These are phyloP conservation scores for Escovopsis weberi DNA, from an alignment of 2,329 filamentous ascomycete genomes.

Conservation along the genomic window DNA sequence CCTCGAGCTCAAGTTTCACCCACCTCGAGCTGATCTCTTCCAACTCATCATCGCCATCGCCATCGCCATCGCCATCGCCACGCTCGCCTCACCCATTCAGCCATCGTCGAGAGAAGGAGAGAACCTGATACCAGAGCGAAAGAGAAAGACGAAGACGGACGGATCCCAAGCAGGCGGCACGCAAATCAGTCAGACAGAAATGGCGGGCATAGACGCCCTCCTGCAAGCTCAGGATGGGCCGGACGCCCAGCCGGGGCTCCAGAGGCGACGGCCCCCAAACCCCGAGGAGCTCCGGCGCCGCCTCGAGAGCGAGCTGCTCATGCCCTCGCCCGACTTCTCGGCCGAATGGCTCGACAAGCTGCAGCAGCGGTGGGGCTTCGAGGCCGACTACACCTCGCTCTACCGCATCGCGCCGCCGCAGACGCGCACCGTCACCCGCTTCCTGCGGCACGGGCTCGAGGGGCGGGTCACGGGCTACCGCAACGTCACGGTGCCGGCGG, in stretches of 20 bases:
- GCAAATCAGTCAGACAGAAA: not conserved
- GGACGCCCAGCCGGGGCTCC: slow-evolving; percentile 4
- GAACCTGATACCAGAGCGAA: too few species aligned
- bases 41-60: not conserved
- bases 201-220: slow-evolving; percentile 22
- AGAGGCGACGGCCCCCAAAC: slow-evolving; percentile 21
- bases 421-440: slow-evolving; percentile 86
- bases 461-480: slow-evolving; percentile 86
- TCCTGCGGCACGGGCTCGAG: slow-evolving; percentile 80
- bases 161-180: not conserved
- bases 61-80: not conserved
- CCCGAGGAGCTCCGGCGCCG: slow-evolving; percentile 51
- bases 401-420: slow-evolving; percentile 84
- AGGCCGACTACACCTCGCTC: slow-evolving; percentile 66
- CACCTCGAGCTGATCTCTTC: slow-evolving; percentile 10
- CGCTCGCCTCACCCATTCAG: not conserved
- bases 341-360: slow-evolving; percentile 75
- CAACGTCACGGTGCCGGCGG: slow-evolving; percentile 83
- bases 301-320: slow-evolving; percentile 65
- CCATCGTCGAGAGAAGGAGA: not conserved
- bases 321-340: slow-evolving; percentile 66
- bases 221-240: slow-evolving; percentile 15
- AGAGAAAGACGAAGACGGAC: not conserved
- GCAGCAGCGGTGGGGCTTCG: slow-evolving; percentile 78
- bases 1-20: not conserved